phyloP scores from a whole-genome alignment of 2,329 filamentous ascomycete genomes.

The Parastagonospora nodorum region DNA sequence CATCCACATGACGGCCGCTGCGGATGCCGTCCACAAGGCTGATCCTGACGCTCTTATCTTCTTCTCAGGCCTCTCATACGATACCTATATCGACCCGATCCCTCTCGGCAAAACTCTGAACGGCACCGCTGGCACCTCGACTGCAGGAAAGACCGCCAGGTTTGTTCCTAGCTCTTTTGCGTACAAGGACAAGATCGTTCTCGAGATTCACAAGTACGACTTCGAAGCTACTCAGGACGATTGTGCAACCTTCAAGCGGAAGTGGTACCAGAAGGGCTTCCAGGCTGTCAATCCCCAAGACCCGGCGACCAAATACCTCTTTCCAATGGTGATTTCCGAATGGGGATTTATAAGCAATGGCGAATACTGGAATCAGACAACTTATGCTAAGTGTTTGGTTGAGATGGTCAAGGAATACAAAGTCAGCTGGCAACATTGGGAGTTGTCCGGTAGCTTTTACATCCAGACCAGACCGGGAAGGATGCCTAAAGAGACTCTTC shows the following conservation, averaged over 20 bases:
- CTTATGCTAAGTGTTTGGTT: conserved; percentile 36
- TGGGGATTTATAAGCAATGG: conserved; percentile 42
- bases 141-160: conserved; percentile 32
- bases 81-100: conserved; percentile 41
- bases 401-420: conserved; percentile 41
- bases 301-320: conserved; percentile 34
- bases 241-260: conserved; percentile 38
- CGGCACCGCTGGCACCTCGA: conserved; percentile 30
- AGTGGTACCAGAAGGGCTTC: conserved; percentile 43
- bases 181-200: conserved; percentile 38
- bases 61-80: conserved; percentile 41
- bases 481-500: conserved; percentile 28
- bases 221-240: conserved; percentile 38
- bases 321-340: conserved; percentile 40
- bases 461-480: conserved; percentile 47
- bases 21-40: conserved; percentile 34
- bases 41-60: conserved; percentile 35
- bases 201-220: conserved; percentile 43
- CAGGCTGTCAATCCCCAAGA: conserved; percentile 36
- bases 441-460: conserved; percentile 37
- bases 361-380: conserved; percentile 40
- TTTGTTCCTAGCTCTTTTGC: conserved; percentile 33
- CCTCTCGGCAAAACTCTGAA: conserved; percentile 38
- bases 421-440: conserved; percentile 40
- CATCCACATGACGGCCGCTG: conserved; percentile 39